Conservation (phyloP, 352 stramenopile genomes). For the Pythium insidiosum region DNA sequence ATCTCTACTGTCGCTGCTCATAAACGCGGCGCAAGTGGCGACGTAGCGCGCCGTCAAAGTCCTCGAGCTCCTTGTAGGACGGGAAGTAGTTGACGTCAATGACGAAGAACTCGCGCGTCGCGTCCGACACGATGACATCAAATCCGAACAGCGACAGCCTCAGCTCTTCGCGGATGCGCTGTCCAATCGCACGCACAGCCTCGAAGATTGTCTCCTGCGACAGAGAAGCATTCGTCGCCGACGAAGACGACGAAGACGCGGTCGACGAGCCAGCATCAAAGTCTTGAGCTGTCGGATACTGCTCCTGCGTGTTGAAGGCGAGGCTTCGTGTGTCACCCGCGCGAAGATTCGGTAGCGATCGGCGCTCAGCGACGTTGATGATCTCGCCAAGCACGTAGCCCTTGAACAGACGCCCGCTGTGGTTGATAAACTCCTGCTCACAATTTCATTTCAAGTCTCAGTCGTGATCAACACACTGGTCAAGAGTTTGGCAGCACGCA, state of each 20-base stretch:
- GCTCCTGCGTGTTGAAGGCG: constrained; percentile 77
- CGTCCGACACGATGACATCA: constrained; percentile 73
- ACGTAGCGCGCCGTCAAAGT: constrained; percentile 50
- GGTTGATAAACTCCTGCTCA: constrained; percentile 81
- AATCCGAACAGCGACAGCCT: constrained; percentile 77
- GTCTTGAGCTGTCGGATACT: constrained; percentile 58
- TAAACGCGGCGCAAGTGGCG: constrained; percentile 47
- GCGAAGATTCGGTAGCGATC: constrained; percentile 64
- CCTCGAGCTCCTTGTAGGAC: constrained; percentile 76
- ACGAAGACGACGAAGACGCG: neutral
- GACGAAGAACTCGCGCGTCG: constrained; percentile 46
- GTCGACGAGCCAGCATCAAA: no score
- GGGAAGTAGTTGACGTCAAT: constrained; percentile 88
- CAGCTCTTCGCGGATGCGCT: constrained; percentile 48
- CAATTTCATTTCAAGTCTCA: no score
- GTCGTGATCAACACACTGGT: no score
- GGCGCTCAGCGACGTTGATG: constrained; percentile 69
- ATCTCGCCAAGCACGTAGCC: constrained; percentile 72
- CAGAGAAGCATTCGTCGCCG: neutral
- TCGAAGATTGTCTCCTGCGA: constrained; percentile 48
- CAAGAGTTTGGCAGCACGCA: constrained; percentile 4
- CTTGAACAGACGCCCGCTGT: constrained; percentile 73
- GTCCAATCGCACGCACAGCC: constrained; percentile 48
- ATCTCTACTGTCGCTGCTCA: no score
- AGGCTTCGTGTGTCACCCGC: constrained; percentile 40